phyloP scores from a whole-genome alignment of 257 asterid genomes.

The Przewalskia tangutica region DNA sequence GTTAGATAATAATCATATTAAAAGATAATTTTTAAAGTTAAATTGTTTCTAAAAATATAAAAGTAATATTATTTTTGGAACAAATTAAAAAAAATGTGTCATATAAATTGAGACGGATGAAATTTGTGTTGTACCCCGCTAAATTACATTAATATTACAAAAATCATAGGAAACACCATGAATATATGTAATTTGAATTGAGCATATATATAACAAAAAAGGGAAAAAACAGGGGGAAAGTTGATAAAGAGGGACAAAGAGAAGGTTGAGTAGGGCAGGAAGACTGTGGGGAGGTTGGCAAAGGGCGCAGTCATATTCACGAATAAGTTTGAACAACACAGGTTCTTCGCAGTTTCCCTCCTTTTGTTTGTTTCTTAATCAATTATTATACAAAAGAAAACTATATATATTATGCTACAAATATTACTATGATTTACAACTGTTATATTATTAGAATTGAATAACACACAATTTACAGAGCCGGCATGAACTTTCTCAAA shows the following conservation, averaged over 20 bases:
- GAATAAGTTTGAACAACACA: slow-evolving; percentile 52
- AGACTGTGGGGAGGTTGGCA: background rate
- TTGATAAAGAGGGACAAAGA: background rate
- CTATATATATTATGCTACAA: background rate
- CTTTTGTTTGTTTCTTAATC: slow-evolving; percentile 47
- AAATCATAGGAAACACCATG: background rate
- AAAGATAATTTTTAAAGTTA: too few relatives aligned
- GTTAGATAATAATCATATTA: too few relatives aligned
- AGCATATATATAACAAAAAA: too few relatives aligned
- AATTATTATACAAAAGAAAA: slow-evolving; percentile 6
- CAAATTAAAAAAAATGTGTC: too few relatives aligned
- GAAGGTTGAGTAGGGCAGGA: background rate
- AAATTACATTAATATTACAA: background rate
- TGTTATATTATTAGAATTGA: background rate
- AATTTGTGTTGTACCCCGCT: too few relatives aligned
- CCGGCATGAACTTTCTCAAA: background rate
- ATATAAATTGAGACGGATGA: too few relatives aligned
- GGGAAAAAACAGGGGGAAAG: background rate
- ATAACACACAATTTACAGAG: background rate
- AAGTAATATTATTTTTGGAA: too few relatives aligned
- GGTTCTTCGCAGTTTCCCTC: slow-evolving; percentile 62
- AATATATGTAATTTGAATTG: too few relatives aligned
- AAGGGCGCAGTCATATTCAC: slow-evolving; percentile 21
- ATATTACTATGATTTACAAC: background rate
- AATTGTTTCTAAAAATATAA: too few relatives aligned